These are phyloP conservation scores for Artomyces pyxidatus DNA, from an alignment of 768 basidiomycete genomes.

Conservation along the genomic window DNA sequence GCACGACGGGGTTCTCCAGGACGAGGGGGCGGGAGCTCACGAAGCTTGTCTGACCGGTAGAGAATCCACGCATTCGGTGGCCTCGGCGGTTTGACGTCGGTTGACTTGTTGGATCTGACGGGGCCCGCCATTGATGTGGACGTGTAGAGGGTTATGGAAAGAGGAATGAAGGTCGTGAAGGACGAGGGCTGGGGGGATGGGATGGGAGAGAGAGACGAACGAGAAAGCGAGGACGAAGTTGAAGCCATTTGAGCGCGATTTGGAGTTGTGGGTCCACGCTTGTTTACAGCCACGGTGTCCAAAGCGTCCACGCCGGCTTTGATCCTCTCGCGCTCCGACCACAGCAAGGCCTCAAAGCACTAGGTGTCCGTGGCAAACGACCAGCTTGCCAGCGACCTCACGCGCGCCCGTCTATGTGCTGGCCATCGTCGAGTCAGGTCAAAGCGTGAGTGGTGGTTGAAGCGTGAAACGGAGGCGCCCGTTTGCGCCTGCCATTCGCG, in stretches of 20 bases:
- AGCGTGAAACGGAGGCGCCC: neutral
- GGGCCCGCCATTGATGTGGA: neutral
- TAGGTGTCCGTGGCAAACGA: too few species aligned
- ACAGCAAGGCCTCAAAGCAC: too few species aligned
- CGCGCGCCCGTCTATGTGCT: too few species aligned
- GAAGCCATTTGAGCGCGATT: conserved; percentile 3
- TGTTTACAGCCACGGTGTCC: conserved; percentile 1
- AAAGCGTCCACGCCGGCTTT: conserved; percentile 1
- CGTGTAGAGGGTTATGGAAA: neutral
- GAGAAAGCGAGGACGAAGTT: neutral
- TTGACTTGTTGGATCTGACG: conserved; percentile 3
- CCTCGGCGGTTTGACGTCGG: conserved; percentile 21
- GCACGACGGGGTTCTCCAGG: conserved; percentile 22
- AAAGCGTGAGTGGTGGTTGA: neutral
- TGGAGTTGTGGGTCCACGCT: conserved; percentile 6
- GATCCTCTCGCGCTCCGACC: neutral
- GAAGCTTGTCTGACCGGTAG: conserved; percentile 38
- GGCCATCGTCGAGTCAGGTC: too few species aligned
- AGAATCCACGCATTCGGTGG: conserved; percentile 46
- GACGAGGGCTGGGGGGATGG: neutral
- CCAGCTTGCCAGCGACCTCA: too few species aligned
- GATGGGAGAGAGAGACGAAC: neutral
- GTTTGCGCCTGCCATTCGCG: neutral
- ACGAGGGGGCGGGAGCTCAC: conserved; percentile 21
- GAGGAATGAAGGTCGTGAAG: neutral